Conservation (phyloP, 176 grass and related monocot species). For the Musa acuminata region DNA sequence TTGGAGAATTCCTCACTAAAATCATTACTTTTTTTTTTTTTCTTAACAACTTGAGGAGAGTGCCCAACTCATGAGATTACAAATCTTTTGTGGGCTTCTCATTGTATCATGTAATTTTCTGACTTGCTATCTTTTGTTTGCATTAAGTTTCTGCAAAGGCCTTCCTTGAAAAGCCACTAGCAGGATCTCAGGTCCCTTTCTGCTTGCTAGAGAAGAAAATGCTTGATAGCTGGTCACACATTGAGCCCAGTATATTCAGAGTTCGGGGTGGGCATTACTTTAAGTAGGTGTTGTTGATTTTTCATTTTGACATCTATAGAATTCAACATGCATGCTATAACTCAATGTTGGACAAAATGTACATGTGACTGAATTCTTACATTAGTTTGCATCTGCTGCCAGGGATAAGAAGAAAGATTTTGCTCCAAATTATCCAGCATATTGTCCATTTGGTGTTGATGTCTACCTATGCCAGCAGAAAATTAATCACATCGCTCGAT, state of each 20-base stretch:
- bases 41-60: background rate
- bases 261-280: conserved; percentile 80
- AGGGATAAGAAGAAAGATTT: conserved; percentile 99
- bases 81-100: background rate
- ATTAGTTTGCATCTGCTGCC: conserved; percentile 11
- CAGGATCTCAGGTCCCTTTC: conserved; percentile 80
- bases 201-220: conserved; percentile 67
- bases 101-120: background rate
- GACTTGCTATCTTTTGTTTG: conserved; percentile 11
- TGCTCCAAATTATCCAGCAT: conserved; percentile 82
- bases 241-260: conserved; percentile 75
- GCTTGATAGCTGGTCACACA: conserved; percentile 75
- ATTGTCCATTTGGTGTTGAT: conserved; percentile 88
- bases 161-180: conserved; percentile 80
- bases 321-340: conserved; percentile 10
- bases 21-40: background rate
- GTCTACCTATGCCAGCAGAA: conserved; percentile 73
- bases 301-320: background rate
- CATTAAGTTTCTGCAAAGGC: conserved; percentile 55
- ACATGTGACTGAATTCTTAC: conserved; percentile 13
- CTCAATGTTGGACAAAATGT: background rate
- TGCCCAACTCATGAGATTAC: background rate
- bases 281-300: conserved; percentile 39
- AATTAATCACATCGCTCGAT: conserved; percentile 91
- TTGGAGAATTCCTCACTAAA: no score